Base-by-base conservation (phyloP, 1,284 basidiomycete genomes). In the Trichosporon asahii region DNA sequence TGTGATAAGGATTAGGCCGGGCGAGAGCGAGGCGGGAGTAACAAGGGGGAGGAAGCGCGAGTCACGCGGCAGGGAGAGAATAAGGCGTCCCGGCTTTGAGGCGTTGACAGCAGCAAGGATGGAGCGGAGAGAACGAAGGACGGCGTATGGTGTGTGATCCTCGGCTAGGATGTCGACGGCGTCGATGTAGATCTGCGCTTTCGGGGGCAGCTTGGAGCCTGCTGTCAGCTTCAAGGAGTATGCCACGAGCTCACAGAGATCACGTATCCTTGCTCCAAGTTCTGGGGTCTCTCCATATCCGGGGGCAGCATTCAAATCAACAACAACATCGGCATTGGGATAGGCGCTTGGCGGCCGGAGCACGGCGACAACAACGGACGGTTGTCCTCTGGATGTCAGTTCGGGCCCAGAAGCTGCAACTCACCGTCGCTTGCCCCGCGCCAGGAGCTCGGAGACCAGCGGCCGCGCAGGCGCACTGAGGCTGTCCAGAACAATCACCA, bases 1-100 rank as follows among this genome's bases (percentile, higher is more conserved):
- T 60, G 86, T 88, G 8, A 93, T 75, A 70, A 90, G 88, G 0
- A 87, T 85, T 49, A 95, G 83, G 0, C 90, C 86, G 0, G 90
- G 80, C 0, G 90, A 90, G 79, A 93, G 89, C 4, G 86, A 80
- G 0, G 90, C 88, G 46, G 89, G 85, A 18, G 86, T 84, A 68
- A 95, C 79, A 53, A 89, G 79, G 5, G 88, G 83, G 14, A 88
- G 77, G 57, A 92, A 79, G 5, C 86, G 78, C 3, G 88, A 88
- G 7, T 85, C 83, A 0, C 87, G 80, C 37, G 87, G 85, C 7
- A 88, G 81, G 70, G 93, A 90, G 0, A 94, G 78, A 63, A 90
- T 85, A 12, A 95, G 84, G 55, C 89, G 88, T 23, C 5, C 66
- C 65, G 14, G 46, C 29, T 60, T 49, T 11, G 35, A 55, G 5